Conservation (phyloP, 1,139 yeast species). For the Sugiyamaella xylanicola region DNA sequence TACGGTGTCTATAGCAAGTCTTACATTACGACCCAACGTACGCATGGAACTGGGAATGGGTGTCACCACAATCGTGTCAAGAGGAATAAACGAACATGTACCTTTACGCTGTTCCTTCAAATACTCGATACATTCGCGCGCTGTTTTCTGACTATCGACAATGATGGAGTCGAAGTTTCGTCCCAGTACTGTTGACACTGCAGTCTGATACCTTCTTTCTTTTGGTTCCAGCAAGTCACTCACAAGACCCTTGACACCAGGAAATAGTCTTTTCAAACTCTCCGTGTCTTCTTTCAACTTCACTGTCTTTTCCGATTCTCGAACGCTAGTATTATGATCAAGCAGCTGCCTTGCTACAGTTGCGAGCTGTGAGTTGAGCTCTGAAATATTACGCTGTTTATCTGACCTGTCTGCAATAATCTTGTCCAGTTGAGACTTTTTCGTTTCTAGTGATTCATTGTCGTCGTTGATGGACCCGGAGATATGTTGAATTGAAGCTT, state of each 20-base stretch:
- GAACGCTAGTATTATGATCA: conserved; percentile 71
- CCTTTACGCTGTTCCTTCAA: conserved; percentile 87
- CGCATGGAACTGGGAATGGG: conserved; percentile 61
- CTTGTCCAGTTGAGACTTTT: conserved; percentile 48
- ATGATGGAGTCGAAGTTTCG: conserved; percentile 77
- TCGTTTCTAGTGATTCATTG: conserved; percentile 43
- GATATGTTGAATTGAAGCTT: conserved; percentile 24
- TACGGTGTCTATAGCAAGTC: conserved; percentile 68
- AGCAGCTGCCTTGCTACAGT: conserved; percentile 64
- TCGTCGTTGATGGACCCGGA: conserved; percentile 39
- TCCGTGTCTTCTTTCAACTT: conserved; percentile 71
- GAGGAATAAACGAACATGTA: conserved; percentile 82
- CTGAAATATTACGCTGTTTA: conserved; percentile 52
- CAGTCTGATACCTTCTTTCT: conserved; percentile 71
- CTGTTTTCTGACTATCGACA: conserved; percentile 75
- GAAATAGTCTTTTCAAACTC: conserved; percentile 66
- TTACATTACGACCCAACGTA: conserved; percentile 56
- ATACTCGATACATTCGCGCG: conserved; percentile 79
- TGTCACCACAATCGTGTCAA: conserved; percentile 71
- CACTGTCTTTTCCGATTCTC: conserved; percentile 73
- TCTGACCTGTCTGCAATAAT: conserved; percentile 53
- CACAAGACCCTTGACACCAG: conserved; percentile 80
- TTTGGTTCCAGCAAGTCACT: conserved; percentile 80
- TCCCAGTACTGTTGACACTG: conserved; percentile 81
- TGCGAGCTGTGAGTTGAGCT: conserved; percentile 64